phyloP scores from a whole-genome alignment of 2,329 filamentous ascomycete genomes.

The Trichoderma oligosporum region DNA sequence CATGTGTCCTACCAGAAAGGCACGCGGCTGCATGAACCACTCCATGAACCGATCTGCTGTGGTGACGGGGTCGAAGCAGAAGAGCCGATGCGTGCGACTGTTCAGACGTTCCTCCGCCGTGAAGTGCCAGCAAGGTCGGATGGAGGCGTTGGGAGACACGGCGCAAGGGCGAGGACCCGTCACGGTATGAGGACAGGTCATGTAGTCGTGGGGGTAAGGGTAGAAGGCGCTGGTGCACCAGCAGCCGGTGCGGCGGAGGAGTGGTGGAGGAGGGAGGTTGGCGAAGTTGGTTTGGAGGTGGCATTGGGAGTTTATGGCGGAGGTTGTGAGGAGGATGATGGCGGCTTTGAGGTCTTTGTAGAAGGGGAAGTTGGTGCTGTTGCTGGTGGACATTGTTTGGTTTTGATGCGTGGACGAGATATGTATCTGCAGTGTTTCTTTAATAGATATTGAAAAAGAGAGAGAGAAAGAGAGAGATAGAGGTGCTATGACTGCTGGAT shows the following conservation, averaged over 20 bases:
- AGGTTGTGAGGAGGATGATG: background rate
- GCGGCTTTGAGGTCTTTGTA: background rate
- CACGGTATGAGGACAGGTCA: background rate
- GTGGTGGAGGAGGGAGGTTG: background rate
- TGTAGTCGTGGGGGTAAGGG: background rate
- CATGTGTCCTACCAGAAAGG: background rate
- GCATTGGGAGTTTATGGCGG: background rate
- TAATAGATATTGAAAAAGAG: too few relatives aligned
- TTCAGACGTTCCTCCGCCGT: fast-evolving
- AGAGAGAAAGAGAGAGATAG: too few relatives aligned
- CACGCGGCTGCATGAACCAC: background rate
- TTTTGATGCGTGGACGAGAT: too few relatives aligned
- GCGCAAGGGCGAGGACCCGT: background rate
- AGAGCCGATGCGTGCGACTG: background rate
- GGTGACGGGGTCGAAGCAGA: background rate
- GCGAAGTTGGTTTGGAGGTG: too few relatives aligned
- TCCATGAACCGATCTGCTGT: background rate
- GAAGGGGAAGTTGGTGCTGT: background rate
- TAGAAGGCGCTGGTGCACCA: background rate
- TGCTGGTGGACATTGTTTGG: background rate
- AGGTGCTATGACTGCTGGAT: too few relatives aligned
- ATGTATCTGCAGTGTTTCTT: too few relatives aligned
- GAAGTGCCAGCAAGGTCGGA: background rate
- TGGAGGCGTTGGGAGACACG: background rate
- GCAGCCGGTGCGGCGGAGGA: background rate